Evolutionary conservation across 805 yeast genomes (phyloP), one percentile per base, ranked within the genome.

Genomic region (Ogataea kodamae): DNA sequence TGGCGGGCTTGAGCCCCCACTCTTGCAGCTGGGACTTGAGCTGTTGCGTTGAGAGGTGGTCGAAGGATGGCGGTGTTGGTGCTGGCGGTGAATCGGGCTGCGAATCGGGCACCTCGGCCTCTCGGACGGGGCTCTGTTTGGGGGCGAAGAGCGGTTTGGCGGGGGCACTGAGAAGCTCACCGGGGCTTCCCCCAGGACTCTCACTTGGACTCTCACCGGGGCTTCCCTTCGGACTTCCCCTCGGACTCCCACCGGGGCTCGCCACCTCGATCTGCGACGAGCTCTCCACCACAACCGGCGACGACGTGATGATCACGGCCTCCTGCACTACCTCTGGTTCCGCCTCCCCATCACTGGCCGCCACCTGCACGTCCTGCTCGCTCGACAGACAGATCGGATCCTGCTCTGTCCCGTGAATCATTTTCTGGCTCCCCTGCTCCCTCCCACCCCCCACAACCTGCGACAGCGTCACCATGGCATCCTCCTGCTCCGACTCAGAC

Each of bases 1-100:
- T 57, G 5, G 50, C 52, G 2, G 66, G 65, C 36, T 65, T 65
- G 33, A 68, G 42, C 1, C 64, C 68, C 68, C 68, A 64, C 13
- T 45, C 49, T 6, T 39, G 38, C 29, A 65, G 47, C 32, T 52
- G 53, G 14, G 40, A 37, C 23, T 43, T 52, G 17, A 54, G 30
- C 25, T 47, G 49, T 14, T 30, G 22, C 1, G 48, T 47, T 13
- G 42, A 25, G 30, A 35, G 45, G 18, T 39, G 43, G 6, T 39
- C 42, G 20, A 47, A 45, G 22, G 45, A 42, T 6, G 43, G 12
- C 9, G 26, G 32, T n/a, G 26, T 21, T 16, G 35, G 41, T 6
- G 15, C 22, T 8, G 30, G 22, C n/a, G n/a, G n/a, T n/a, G n/a
- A n/a, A 4, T 28, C 40, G 10, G 49, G 41, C 30, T 46, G 46